A percentile compares a stretch with the other conserved stretches of the same genome.
phyloP scores from a whole-genome alignment of 2,329 filamentous ascomycete genomes.

The Aspergillus caelatus region DNA sequence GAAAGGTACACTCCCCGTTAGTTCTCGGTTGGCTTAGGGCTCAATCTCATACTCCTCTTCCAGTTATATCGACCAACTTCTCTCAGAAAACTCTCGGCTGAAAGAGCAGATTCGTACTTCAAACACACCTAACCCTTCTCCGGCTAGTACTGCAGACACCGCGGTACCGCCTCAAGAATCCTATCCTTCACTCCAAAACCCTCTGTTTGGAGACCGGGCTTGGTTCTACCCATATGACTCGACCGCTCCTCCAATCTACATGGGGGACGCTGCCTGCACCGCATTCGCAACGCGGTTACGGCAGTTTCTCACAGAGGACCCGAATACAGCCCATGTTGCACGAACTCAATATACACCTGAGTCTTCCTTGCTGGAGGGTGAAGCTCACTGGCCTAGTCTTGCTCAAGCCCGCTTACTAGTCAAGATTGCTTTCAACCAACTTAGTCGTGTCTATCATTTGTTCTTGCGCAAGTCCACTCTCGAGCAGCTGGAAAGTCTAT shows the following conservation, averaged over 20 bases:
- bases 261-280: constrained; percentile 37
- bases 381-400: constrained; percentile 30
- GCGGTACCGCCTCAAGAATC: neutral
- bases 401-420: constrained; percentile 34
- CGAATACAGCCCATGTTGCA: constrained; percentile 25
- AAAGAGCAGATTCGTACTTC: constrained; percentile 14
- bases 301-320: constrained; percentile 28
- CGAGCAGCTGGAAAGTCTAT: constrained; percentile 36
- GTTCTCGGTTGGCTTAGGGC: neutral
- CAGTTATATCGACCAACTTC: constrained; percentile 32
- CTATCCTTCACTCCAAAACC: constrained; percentile 19
- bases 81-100: constrained; percentile 20
- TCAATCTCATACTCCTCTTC: neutral
- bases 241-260: constrained; percentile 29
- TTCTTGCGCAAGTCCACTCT: constrained; percentile 36
- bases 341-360: constrained; percentile 29
- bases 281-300: constrained; percentile 37
- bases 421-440: constrained; percentile 31
- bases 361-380: constrained; percentile 17
- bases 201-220: constrained; percentile 28
- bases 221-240: constrained; percentile 34
- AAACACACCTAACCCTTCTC: constrained; percentile 7
- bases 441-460: constrained; percentile 34
- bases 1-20: constrained; percentile 17
- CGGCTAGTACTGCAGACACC: neutral